Base-by-base conservation (phyloP, 495 filamentous ascomycete species). In the Tetracladium marchalianum region DNA sequence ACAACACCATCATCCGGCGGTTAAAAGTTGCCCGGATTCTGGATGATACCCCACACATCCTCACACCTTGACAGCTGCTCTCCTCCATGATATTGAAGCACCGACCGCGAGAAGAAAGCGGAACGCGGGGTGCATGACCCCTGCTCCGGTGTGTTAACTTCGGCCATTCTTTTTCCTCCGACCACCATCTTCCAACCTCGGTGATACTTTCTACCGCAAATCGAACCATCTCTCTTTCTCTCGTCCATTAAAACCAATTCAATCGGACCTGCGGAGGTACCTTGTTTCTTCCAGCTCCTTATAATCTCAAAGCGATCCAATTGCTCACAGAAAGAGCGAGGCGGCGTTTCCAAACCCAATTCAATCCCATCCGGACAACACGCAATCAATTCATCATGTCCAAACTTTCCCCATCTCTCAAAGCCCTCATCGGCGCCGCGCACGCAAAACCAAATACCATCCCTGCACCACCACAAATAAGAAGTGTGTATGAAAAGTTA, bases 361-460 rank as follows among this genome's bases (percentile, higher is more conserved):
- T 37, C 3, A 2, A 27, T 7, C 22, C 22, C 22, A 27, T 39
- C 9, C 9, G 37, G 8, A 11, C 8, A 39, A 16, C n/a, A n/a
- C n/a, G n/a, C n/a, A n/a, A n/a, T n/a, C n/a, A 7, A 41, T 12
- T 17, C 5, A 33, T 15, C 32, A 86, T 86, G 82, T 81, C 83
- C 7, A 85, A 80, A 54, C 68, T 89, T 11, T 82, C 82, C 8
- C 63, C 69, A 0, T 59, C 71, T 43, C 67, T 90, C 43, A 88
- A 88, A 61, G 72, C 76, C 32, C 73, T 88, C 47, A 84, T 90
- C 62, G 82, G 80, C 59, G 66, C 80, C 18, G 68, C 79, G 10
- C 69, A 74, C 40, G 78, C 84, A n/a, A 71, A 75, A 2, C 80
- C 84, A 0, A 72, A 77, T 58, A 81, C 77, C 10, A 67, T 79